Base-by-base conservation (phyloP, 2,329 filamentous ascomycete species). In the Talaromyces sp. region DNA sequence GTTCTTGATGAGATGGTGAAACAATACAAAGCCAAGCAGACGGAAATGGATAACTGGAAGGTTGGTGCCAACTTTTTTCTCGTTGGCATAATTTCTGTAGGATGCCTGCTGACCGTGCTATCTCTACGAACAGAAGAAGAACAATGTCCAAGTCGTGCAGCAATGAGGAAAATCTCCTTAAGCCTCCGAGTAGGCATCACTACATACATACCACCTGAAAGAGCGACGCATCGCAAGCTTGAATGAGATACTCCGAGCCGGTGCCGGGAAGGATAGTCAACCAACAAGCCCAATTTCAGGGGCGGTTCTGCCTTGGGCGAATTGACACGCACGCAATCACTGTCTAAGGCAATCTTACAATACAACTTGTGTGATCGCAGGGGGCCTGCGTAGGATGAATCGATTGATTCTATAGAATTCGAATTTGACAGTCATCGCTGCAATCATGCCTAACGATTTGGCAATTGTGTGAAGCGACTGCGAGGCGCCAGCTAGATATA, bases 1-100 rank as follows among this genome's bases (percentile, higher is more conserved):
- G 92, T 98, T 33, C 82, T 98, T 61, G 93, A 97, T 67, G 93
- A 97, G 75, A 80, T 99, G 67, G 85, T 98, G 68, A 97, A 96
- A 84, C 92, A 96, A 79, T 98, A 98, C 83, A 96, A 96, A 82
- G 80, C 83, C 35, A 96, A 96, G 79, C 93, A 99, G 77, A 87
- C 92, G 46, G 95, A 99, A 74, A 86, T 99, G 82, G 93, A 99
- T 75, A 93, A 89, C 77, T 99, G 95, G 95, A 99, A 99, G 91
- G 93, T 96, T 79, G 63, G 86, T 73, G 48, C 23, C 46, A 25
- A 21, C 39, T 9, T 2, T 31, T 44, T 12, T 28, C 56, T 62
- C 28, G 6, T 3, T 58, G 23, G 25, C 65, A 33, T 50, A 50
- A 5, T 12, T 5, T 5, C 16, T 40, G 39, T 16, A 7, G 5